Evolutionary conservation across 768 basidiomycete species (phyloP), one percentile per base, ranked within the genome.

Genomic region (Lentinula detonsa): DNA sequence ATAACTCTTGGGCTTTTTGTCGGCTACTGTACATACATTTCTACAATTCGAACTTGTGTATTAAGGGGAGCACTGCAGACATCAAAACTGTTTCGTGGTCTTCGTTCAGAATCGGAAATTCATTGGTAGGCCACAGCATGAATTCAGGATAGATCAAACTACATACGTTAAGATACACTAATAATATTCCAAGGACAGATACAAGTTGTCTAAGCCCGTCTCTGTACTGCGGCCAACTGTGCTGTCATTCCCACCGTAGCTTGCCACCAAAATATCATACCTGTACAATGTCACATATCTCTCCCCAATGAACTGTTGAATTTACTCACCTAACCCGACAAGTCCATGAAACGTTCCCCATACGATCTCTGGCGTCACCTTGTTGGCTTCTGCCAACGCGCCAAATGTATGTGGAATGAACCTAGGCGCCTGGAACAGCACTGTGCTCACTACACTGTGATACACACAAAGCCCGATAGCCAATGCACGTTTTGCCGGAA

Each of bases 221-320:
- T 59, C 23, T 59, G 48, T 28, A 49, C 35, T 18, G 45, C 57
- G 49, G 57, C 57, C 46, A 59, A 23, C 21, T 59, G 57, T 45
- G 45, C 45, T 23, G 48, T 48, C 57, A 48, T 18, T n/a, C 40
- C 40, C 23, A 91, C 74, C 2, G 90, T 93, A 16, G 70, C 76
- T 73, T 93, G 91, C 91, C 91, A 93, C 91, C 91, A 93, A 3
- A 81, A 69, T 7, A 88, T 82, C 79, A 93, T 87, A 57, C 79
- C 57, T 48, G 43, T 9, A 43, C 21, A 45, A 43, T 39, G 11
- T 13, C 5, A 54, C 8, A 37, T 54, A 10, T 21, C 4, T 40
- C 53, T 8, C 4, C n/a, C 6, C 15, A 8, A 10, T 8, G n/a
- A 6, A n/a, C 10, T 33, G 51, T 54, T 21, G 15, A 28, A 31